Evolutionary conservation across 192 early-diverging fungal species (phyloP).

Genomic region (Mortierella hygrophila): DNA sequence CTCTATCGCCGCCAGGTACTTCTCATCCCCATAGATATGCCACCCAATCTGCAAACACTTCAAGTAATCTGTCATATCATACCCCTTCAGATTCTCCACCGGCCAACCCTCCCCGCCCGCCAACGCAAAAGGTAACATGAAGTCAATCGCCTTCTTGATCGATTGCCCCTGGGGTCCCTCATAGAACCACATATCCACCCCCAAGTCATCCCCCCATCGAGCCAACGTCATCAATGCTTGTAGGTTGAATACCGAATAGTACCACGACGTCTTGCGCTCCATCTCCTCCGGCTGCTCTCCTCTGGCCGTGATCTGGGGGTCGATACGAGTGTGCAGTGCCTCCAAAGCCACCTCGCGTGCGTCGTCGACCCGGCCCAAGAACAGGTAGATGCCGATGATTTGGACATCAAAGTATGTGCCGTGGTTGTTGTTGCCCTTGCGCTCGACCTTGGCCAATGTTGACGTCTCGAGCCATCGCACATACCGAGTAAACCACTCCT

Average conservation of each 20-base stretch:
- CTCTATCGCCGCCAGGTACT: constrained; percentile 55
- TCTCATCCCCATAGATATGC: constrained; percentile 61
- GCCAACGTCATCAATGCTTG: constrained; percentile 61
- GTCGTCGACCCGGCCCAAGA: constrained; percentile 54
- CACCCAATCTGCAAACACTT: constrained; percentile 65
- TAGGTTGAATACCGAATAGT: constrained; percentile 64
- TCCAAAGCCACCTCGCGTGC: constrained; percentile 28
- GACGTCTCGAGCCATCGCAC: constrained; percentile 57
- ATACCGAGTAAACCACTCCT: constrained; percentile 59
- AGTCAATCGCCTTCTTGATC: constrained; percentile 66
- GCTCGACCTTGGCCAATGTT: constrained; percentile 46
- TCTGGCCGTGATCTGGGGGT: constrained; percentile 45
- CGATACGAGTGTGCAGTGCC: constrained; percentile 58
- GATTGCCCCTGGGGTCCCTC: constrained; percentile 57
- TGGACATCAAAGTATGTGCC: constrained; percentile 74
- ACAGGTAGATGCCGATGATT: constrained; percentile 60
- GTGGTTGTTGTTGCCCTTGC: constrained; percentile 62
- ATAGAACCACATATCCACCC: constrained; percentile 62
- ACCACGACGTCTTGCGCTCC: constrained; percentile 63
- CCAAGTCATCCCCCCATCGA: constrained; percentile 55
- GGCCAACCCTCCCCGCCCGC: constrained; percentile 63
- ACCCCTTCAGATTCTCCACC: constrained; percentile 59
- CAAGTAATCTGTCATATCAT: constrained; percentile 57
- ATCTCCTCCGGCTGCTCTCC: constrained; percentile 64
- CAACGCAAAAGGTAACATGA: constrained; percentile 63